These are phyloP conservation scores for Dactylellina cionopaga DNA, from an alignment of 2,329 filamentous ascomycete genomes.

Conservation along the genomic window DNA sequence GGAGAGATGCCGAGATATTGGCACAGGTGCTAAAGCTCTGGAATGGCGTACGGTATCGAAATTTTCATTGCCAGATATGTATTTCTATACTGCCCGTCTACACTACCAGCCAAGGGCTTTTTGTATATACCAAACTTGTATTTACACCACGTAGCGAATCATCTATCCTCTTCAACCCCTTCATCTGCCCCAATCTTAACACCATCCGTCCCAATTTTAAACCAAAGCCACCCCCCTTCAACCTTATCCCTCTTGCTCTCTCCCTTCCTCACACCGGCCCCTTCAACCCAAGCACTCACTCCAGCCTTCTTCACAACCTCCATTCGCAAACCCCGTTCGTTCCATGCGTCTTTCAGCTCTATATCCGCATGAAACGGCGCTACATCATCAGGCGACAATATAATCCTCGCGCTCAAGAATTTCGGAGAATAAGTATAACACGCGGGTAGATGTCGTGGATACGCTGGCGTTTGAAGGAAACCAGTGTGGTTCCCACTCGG, in stretches of 20 bases:
- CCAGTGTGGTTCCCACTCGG: neutral
- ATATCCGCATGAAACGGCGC: constrained; percentile 46
- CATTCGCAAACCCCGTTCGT: constrained; percentile 23
- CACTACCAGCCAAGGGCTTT: no score
- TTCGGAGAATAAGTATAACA: constrained; percentile 47
- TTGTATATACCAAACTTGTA: no score
- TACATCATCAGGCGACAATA: constrained; percentile 34
- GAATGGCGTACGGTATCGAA: no score
- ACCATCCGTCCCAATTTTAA: constrained; percentile 35
- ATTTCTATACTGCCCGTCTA: no score
- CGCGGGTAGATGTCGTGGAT: constrained; percentile 36
- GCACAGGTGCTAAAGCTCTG: no score
- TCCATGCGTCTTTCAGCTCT: constrained; percentile 22
- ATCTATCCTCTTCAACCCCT: neutral
- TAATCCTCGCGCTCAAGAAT: constrained; percentile 47
- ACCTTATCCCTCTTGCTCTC: constrained; percentile 6
- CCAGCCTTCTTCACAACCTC: constrained; percentile 34
- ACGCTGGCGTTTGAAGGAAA: neutral
- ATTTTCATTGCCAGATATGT: no score
- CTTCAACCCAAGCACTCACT: constrained; percentile 47
- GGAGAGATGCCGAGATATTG: no score
- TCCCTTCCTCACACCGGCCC: constrained; percentile 33
- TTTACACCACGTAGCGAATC: no score
- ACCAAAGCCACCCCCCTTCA: constrained; percentile 49
- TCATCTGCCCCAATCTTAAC: constrained; percentile 37